A percentile compares a stretch with the other conserved stretches of the same genome.
These are phyloP conservation scores for Chaetomium globosum DNA, from an alignment of 2,329 filamentous ascomycete genomes.

Conservation along the genomic window DNA sequence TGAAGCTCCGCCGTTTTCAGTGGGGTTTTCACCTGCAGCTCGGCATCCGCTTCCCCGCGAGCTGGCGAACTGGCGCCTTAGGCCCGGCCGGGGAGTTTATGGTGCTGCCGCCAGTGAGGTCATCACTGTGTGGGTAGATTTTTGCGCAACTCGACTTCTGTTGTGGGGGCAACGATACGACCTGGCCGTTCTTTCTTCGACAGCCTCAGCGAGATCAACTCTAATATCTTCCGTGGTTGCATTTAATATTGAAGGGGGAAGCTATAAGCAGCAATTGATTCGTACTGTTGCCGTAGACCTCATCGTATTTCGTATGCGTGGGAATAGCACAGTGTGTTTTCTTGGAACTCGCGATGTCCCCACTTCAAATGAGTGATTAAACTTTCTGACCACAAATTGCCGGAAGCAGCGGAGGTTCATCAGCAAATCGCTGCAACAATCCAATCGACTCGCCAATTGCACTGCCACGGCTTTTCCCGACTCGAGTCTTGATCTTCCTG, in stretches of 20 bases:
- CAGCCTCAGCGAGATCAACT: neutral
- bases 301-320: neutral
- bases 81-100: too few relatives aligned
- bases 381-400: neutral
- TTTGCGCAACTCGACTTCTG: neutral
- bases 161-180: neutral
- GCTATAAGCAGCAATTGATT: neutral
- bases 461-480: neutral
- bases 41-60: slow-evolving; percentile 7
- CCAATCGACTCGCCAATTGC: slow-evolving; percentile 1
- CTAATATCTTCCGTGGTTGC: neutral
- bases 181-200: neutral
- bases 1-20: neutral
- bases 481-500: neutral
- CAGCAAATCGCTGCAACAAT: neutral
- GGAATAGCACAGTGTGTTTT: neutral
- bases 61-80: neutral
- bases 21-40: slow-evolving; percentile 10
- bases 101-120: slow-evolving; percentile 13
- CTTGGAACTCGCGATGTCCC: neutral
- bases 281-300: neutral
- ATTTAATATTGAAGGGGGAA: neutral
- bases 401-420: slow-evolving; percentile 15
- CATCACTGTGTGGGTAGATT: slow-evolving; percentile 13
- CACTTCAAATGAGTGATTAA: slow-evolving; percentile 17